Evolutionary conservation across 768 basidiomycete genomes (phyloP).

Genomic region (Chalciporus sphaerocephalus): DNA sequence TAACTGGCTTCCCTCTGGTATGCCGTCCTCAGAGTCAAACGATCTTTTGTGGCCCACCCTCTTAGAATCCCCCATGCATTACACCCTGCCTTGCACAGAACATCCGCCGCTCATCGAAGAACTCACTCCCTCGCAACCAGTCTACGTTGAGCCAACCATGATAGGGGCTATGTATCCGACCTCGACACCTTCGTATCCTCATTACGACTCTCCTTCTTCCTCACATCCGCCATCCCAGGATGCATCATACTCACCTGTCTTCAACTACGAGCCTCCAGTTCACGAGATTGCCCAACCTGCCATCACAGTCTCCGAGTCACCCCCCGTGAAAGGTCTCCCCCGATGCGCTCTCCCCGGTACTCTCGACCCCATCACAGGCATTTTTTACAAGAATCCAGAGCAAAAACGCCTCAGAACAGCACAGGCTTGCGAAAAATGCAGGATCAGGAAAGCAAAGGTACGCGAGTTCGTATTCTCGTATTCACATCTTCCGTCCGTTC

Average conservation of each 20-base stretch:
- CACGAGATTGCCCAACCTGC: slow-evolving; percentile 2
- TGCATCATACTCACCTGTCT: neutral
- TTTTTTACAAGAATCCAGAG: slow-evolving; percentile 61
- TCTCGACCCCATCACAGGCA: slow-evolving; percentile 59
- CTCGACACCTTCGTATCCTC: neutral
- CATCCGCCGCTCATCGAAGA: neutral
- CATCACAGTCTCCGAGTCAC: neutral
- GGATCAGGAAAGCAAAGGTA: slow-evolving; percentile 71
- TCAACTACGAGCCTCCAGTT: neutral
- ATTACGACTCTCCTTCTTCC: neutral
- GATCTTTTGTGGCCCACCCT: neutral
- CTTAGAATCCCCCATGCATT: neutral
- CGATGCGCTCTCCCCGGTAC: slow-evolving; percentile 49
- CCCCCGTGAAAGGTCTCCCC: slow-evolving; percentile 7
- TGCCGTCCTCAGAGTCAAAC: neutral
- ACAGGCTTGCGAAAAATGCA: slow-evolving; percentile 74
- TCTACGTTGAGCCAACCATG: neutral
- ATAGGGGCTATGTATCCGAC: neutral
- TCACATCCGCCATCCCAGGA: neutral
- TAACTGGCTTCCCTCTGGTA: neutral
- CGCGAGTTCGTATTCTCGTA: slow-evolving; percentile 10
- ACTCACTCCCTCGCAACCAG: neutral
- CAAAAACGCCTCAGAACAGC: slow-evolving; percentile 64
- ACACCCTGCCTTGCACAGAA: neutral
- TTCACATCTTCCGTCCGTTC: neutral